Evolutionary conservation across 2,329 filamentous ascomycete genomes (phyloP).

Genomic region (Epichloe baconii): DNA sequence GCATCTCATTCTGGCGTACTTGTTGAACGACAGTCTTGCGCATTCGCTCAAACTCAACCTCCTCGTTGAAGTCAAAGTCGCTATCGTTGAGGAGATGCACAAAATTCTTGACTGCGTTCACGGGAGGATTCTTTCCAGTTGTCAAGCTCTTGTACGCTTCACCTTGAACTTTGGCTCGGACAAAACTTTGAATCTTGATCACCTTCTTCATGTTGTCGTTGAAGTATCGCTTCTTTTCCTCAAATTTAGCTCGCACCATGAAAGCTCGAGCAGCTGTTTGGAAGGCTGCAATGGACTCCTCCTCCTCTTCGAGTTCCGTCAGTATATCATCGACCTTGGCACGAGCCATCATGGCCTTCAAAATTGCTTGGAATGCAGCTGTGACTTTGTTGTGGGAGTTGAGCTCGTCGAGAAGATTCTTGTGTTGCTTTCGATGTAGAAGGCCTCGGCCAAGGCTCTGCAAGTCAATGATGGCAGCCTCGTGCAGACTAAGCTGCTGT

Average conservation of each 20-base stretch:
- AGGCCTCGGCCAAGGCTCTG: slow-evolving; percentile 58
- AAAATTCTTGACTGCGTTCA: slow-evolving; percentile 95
- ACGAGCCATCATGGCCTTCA: slow-evolving; percentile 68
- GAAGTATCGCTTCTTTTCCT: slow-evolving; percentile 78
- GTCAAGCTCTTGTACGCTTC: slow-evolving; percentile 97
- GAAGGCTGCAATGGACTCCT: slow-evolving; percentile 60
- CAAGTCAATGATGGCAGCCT: slow-evolving; percentile 42
- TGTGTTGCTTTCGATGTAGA: slow-evolving; percentile 46
- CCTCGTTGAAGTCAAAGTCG: slow-evolving; percentile 97
- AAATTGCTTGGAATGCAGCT: slow-evolving; percentile 58
- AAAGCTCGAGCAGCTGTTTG: slow-evolving; percentile 64
- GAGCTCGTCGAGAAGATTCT: slow-evolving; percentile 55
- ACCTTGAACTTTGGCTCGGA: slow-evolving; percentile 87
- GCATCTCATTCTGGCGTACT: slow-evolving; percentile 90
- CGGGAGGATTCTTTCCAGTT: slow-evolving; percentile 89
- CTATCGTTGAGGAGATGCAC: slow-evolving; percentile 96
- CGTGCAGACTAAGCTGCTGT: slow-evolving; percentile 44
- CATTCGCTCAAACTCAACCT: slow-evolving; percentile 89
- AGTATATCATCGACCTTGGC: slow-evolving; percentile 61
- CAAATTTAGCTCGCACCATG: slow-evolving; percentile 61
- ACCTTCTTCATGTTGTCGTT: slow-evolving; percentile 98
- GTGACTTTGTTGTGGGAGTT: slow-evolving; percentile 54
- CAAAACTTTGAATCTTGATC: slow-evolving; percentile 95
- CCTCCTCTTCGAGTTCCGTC: slow-evolving; percentile 66
- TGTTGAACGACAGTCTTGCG: slow-evolving; percentile 95